A percentile compares a stretch with the other conserved stretches of the same genome.
Conservation (phyloP, 306 rosid species). For the Glycine soja region DNA sequence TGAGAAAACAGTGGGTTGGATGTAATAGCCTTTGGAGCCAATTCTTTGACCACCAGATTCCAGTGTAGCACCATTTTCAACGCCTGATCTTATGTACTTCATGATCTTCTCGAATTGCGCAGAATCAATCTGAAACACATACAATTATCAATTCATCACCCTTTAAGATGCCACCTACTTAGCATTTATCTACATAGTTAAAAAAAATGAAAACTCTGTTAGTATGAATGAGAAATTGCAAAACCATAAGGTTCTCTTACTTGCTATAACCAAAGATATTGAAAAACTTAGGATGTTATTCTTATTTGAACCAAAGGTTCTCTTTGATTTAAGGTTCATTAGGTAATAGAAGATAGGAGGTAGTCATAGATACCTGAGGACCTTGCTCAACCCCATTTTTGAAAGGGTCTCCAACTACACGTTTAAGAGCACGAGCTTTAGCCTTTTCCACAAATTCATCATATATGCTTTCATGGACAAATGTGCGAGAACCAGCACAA, state of each 20-base stretch:
- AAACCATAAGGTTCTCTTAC: not conserved
- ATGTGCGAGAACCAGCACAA: conserved; percentile 86
- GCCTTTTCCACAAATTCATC: conserved; percentile 79
- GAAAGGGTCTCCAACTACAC: conserved; percentile 83
- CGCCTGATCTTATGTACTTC: conserved; percentile 67
- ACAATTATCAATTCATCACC: conserved; percentile 7
- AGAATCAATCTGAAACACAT: conserved; percentile 57
- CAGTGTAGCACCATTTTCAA: conserved; percentile 75
- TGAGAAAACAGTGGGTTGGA: conserved; percentile 87
- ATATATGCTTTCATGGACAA: conserved; percentile 76
- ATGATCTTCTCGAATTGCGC: conserved; percentile 73
- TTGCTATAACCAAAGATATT: not conserved
- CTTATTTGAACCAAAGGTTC: not conserved
- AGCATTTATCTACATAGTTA: conserved; percentile 10
- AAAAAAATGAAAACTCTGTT: not conserved
- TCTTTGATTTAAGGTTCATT: not conserved
- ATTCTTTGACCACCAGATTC: conserved; percentile 78
- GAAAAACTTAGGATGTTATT: not conserved
- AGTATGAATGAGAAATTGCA: not conserved
- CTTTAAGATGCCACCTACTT: conserved; percentile 1
- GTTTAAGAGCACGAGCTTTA: conserved; percentile 63
- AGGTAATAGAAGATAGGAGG: not conserved
- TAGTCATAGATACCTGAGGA: conserved; percentile 71
- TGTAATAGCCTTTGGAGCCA: conserved; percentile 80
- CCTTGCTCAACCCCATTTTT: conserved; percentile 80